phyloP scores from a whole-genome alignment of 495 filamentous ascomycete species.

The Alectoria sarmentosa region DNA sequence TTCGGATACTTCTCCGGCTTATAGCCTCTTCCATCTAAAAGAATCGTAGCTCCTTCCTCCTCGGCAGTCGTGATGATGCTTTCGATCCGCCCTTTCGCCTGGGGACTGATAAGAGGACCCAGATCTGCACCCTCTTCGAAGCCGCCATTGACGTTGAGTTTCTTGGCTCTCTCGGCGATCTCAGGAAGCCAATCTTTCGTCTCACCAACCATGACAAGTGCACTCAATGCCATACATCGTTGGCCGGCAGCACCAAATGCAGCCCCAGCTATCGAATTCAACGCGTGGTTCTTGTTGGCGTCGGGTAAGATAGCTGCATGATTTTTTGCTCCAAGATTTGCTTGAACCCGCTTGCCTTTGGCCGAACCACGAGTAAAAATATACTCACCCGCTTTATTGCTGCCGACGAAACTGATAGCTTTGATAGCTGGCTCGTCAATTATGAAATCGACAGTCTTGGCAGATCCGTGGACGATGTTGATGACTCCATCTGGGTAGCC shows the following conservation, averaged over 20 bases:
- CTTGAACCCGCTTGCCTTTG: slow-evolving; percentile 91
- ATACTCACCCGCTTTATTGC: slow-evolving; percentile 96
- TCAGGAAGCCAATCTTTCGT: slow-evolving; percentile 90
- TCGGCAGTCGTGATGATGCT: slow-evolving; percentile 81
- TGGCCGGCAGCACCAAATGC: slow-evolving; percentile 97
- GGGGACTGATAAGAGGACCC: slow-evolving; percentile 92
- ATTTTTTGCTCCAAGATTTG: slow-evolving; percentile 98
- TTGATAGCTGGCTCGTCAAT: slow-evolving; percentile 94
- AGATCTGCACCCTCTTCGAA: slow-evolving; percentile 94
- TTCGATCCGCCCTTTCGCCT: slow-evolving; percentile 88
- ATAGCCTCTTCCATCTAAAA: slow-evolving; percentile 87
- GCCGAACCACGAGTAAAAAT: slow-evolving; percentile 87
- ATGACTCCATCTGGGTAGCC: slow-evolving; percentile 92
- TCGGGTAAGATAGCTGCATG: slow-evolving; percentile 93
- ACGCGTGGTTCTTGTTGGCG: slow-evolving; percentile 94
- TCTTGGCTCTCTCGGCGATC: slow-evolving; percentile 84
- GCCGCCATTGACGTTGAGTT: slow-evolving; percentile 83
- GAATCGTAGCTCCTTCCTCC: slow-evolving; percentile 86
- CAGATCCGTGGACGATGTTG: slow-evolving; percentile 89
- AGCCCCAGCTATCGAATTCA: slow-evolving; percentile 90
- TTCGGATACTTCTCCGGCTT: slow-evolving; percentile 90
- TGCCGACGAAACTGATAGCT: slow-evolving; percentile 95
- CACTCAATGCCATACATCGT: slow-evolving; percentile 95
- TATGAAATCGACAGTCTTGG: slow-evolving; percentile 93
- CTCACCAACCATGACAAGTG: slow-evolving; percentile 88